phyloP scores from a whole-genome alignment of 2,329 filamentous ascomycete species.

The Botryosphaeria dothidea region DNA sequence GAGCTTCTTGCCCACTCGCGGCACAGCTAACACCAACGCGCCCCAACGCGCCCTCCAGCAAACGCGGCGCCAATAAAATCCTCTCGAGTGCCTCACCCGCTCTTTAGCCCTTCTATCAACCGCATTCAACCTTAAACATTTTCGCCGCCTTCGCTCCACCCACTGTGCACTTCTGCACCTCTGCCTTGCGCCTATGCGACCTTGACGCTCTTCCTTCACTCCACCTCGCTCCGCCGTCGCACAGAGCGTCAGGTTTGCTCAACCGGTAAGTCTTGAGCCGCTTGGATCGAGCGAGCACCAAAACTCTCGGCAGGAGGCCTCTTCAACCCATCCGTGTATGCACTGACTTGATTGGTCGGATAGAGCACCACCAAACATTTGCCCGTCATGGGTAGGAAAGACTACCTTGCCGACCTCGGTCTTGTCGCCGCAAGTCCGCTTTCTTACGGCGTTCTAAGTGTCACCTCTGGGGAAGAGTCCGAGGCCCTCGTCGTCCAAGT shows the following conservation, averaged over 20 bases:
- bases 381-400: constrained; percentile 62
- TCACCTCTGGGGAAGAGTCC: constrained; percentile 68
- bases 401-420: constrained; percentile 63
- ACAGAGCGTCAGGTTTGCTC: neutral
- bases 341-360: neutral
- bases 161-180: neutral
- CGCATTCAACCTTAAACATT: neutral
- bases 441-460: constrained; percentile 49
- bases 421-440: constrained; percentile 43
- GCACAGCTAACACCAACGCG: neutral
- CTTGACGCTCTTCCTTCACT: neutral
- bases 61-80: neutral
- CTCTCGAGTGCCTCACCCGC: neutral
- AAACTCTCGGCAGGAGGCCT: neutral
- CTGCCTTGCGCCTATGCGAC: neutral
- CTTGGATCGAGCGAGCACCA: too few species aligned
- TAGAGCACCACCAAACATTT: constrained; percentile 18
- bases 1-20: neutral
- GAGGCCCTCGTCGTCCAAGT: constrained; percentile 69
- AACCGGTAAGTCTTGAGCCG: neutral
- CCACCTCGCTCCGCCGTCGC: neutral
- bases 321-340: neutral
- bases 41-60: neutral
- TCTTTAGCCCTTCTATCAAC: neutral
- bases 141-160: neutral